Evolutionary conservation across 1,284 basidiomycete genomes (phyloP), one percentile per base, ranked within the genome.

Genomic region (Tranzscheliella williamsii): DNA sequence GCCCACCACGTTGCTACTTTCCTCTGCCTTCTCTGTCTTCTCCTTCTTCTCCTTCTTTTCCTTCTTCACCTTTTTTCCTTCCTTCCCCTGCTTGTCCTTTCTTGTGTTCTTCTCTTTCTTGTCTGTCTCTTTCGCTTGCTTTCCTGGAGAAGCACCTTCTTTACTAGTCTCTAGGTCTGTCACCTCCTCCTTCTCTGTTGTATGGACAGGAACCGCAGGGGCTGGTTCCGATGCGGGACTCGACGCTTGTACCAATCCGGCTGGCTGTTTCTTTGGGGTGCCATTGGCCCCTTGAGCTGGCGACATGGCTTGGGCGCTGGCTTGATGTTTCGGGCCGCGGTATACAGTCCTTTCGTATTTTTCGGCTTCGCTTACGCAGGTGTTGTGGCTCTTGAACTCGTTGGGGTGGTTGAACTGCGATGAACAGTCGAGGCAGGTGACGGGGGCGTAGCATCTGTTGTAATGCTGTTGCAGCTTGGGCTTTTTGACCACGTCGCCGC

Each of bases 41-140:
- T 57, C 37, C 55, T 74, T 29, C 42, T 69, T 62, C 61, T 73
- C 24, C 32, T 50, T 50, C 44, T 43, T 34, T 23, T 56, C 30
- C 26, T 47, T 48, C 30, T 45, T 27, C 24, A 45, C 38, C 30
- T 44, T 49, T 33, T 47, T 44, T 13, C 38, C 49, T 24, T 55
- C 55, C 47, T 51, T 42, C 3, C 46, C 40, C 32, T 56, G 55
- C 35, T 49, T 48, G 12, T 42, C 38, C 29, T 51, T 52, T 34
- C 89, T 77, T 8, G 68, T 70, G 7, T 64, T 44, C 58, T 75
- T 35, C 39, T 70, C 63, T 61, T 75, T 42, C 39, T 58, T 47
- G 18, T 42, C 31, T 24, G 42, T 39, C 45, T 57, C 27, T n/a
- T n/a, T n/a, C n/a, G 27, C 27, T n/a, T 29, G 11, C n/a, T 29